Base-by-base conservation (phyloP, 371 early-diverging fungal genomes). In the Saksenaea oblongispora region DNA sequence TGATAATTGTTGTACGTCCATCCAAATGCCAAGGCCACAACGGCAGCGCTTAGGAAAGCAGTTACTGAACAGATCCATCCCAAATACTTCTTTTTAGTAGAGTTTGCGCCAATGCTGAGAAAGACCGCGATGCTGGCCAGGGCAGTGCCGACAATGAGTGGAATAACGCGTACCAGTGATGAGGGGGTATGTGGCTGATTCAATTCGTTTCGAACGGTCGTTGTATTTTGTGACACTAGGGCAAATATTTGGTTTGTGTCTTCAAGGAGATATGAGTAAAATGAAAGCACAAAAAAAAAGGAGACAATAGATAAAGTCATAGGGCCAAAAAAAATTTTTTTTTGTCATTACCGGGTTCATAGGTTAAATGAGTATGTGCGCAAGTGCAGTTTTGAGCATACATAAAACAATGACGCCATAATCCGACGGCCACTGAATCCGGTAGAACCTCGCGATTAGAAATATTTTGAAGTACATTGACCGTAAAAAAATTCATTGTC, bases 401-500 rank as follows among this genome's bases (percentile, higher is more conserved):
- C 24, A 75, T 61, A 65, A 72, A 74, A 42, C 79, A 79, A 37
- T 70, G 68, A 35, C 70, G 66, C 79, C 79, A 79, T 34, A 79
- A 44, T 11, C 79, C 79, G 69, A 79, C 68, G 2, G 76, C 64
- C 14, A 79, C 74, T 37, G 69, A 66, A 42, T 70, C 69, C 5
- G 79, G 79, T 28, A 72, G 34, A 22, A 55, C 13, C 13, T 64
- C 44, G 59, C 47, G 44, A 59, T 64, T 53, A 0, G 71, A 62
- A 4, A 75, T 58, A 35, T 75, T 75, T 59, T 73, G 59, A n/a
- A 58, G 67, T 1, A 79, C 26, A 22, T 54, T 57, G 4, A 79
- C 72, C 54, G 75, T 69, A 47, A 65, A 65, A 7, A 79, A 28
- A 3, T 74, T 56, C 62, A 79, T 59, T n/a, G 61, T 54, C 7